Percentiles rank a stretch among this genome's conserved stretches.
Evolutionary conservation across 208 protist genomes (phyloP).

Genomic region (Trypanosoma melophagium): DNA sequence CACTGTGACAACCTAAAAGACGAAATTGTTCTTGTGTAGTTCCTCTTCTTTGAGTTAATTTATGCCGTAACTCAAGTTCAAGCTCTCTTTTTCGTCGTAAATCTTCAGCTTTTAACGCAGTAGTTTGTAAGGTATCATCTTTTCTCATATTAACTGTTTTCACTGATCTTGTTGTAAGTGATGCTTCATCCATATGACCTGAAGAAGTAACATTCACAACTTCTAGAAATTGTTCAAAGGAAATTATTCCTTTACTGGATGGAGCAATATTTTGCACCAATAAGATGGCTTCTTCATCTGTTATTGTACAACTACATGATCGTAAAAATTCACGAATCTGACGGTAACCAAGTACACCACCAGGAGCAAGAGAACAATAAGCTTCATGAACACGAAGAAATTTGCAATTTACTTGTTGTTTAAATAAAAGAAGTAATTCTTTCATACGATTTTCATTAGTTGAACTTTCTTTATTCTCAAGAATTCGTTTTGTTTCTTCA

Average conservation of each 20-base stretch:
- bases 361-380: constrained; percentile 65
- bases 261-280: constrained; percentile 77
- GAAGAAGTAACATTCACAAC: constrained; percentile 63
- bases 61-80: constrained; percentile 64
- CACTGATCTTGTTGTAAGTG: constrained; percentile 54
- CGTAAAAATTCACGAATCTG: constrained; percentile 83
- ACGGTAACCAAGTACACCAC: constrained; percentile 74
- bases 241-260: constrained; percentile 60
- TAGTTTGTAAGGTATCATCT: constrained; percentile 44
- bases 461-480: constrained; percentile 60
- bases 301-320: constrained; percentile 80
- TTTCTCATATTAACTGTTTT: constrained; percentile 69
- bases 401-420: constrained; percentile 80
- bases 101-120: constrained; percentile 36
- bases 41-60: constrained; percentile 79
- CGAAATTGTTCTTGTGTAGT: constrained; percentile 82
- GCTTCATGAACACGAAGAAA: constrained; percentile 75
- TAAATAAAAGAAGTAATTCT: constrained; percentile 69
- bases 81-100: constrained; percentile 51
- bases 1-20: constrained; percentile 64
- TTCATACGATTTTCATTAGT: constrained; percentile 65
- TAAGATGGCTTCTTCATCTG: constrained; percentile 78
- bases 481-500: constrained; percentile 62
- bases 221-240: constrained; percentile 73
- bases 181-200: constrained; percentile 70